A percentile compares a stretch with the other conserved stretches of the same genome.
phyloP scores from a whole-genome alignment of 495 filamentous ascomycete species.

The Neurospora sp. region DNA sequence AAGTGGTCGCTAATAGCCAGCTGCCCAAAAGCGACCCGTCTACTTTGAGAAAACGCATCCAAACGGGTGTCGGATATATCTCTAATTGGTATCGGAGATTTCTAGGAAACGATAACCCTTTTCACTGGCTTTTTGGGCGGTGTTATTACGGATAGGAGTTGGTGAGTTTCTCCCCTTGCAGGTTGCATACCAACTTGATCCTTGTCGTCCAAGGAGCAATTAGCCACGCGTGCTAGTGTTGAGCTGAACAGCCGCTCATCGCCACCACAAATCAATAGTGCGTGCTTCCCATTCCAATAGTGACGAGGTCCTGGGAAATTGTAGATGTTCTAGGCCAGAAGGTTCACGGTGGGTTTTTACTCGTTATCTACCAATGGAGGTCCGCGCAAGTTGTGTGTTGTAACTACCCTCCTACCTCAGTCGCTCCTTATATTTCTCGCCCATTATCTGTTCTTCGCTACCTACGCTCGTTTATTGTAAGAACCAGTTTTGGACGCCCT shows the following conservation, averaged over 20 bases:
- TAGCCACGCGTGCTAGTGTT: neutral
- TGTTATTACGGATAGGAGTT: no score
- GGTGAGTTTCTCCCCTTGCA: no score
- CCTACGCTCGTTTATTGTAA: neutral
- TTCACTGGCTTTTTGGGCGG: neutral
- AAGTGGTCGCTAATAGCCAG: neutral
- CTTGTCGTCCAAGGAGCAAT: neutral
- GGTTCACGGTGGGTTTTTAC: neutral
- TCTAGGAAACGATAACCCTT: neutral
- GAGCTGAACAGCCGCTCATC: neutral
- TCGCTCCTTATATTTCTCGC: neutral
- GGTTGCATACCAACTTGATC: neutral
- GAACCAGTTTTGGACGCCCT: neutral
- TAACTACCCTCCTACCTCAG: neutral
- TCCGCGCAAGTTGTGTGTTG: neutral
- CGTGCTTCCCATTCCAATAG: neutral
- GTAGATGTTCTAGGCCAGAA: neutral
- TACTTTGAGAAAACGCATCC: neutral
- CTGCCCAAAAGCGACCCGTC: neutral
- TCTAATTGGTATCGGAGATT: neutral
- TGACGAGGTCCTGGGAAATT: neutral
- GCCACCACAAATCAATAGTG: neutral
- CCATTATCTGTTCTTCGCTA: neutral
- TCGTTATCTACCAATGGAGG: neutral
- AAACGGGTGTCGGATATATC: neutral